phyloP scores from a whole-genome alignment of 2,329 filamentous ascomycete species.

The Epicoccum sorghinum region DNA sequence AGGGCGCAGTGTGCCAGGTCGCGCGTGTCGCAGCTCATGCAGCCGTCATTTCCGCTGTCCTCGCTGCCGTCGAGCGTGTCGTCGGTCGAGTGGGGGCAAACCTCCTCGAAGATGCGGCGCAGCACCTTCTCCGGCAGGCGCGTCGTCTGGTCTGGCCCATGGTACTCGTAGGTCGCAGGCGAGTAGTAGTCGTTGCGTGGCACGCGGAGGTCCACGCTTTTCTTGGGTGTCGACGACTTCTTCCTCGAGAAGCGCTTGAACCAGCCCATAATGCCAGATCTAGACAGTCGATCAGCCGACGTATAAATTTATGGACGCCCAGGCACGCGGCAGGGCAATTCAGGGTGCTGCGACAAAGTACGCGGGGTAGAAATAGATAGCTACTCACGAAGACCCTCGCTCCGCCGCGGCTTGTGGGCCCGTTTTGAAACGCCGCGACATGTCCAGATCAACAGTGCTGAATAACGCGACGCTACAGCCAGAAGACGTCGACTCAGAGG shows the following conservation, averaged over 20 bases:
- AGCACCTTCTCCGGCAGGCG: conserved; percentile 72
- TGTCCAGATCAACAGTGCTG: conserved; percentile 14
- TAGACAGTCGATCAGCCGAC: conserved; percentile 28
- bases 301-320: conserved; percentile 8
- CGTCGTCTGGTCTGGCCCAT: conserved; percentile 51
- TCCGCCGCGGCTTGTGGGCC: conserved; percentile 17
- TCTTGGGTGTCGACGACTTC: conserved; percentile 43
- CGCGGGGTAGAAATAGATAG: conserved; percentile 22
- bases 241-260: conserved; percentile 57
- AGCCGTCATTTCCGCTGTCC: conserved; percentile 76
- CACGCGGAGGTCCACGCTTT: conserved; percentile 34
- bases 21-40: conserved; percentile 92
- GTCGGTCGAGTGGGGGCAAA: conserved; percentile 84
- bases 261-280: conserved; percentile 54
- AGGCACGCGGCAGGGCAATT: conserved; percentile 20
- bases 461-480: not conserved
- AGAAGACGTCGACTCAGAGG: not conserved
- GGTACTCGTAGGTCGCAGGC: conserved; percentile 35
- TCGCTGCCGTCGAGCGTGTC: conserved; percentile 77
- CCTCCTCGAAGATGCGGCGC: conserved; percentile 75
- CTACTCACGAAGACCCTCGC: conserved; percentile 13
- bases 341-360: conserved; percentile 20
- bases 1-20: conserved; percentile 81
- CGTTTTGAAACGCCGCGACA: conserved; percentile 18
- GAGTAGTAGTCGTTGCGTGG: conserved; percentile 40